phyloP scores from a whole-genome alignment of 768 basidiomycete genomes.

The Leccinum rimulosum region DNA sequence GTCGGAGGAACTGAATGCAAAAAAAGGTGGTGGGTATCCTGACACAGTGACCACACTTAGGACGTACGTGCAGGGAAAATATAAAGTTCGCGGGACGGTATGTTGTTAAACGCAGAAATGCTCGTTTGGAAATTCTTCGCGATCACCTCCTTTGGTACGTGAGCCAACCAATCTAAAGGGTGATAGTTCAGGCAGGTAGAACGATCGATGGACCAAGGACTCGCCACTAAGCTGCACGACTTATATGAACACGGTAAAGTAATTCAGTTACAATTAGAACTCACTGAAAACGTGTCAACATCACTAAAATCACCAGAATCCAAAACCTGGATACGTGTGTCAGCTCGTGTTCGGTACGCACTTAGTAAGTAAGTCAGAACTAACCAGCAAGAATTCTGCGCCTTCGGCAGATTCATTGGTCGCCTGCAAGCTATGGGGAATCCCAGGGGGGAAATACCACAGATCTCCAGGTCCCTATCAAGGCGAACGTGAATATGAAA shows the following conservation, averaged over 20 bases:
- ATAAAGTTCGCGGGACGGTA: slow-evolving; percentile 51
- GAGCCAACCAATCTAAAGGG: slow-evolving; percentile 54
- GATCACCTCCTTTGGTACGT: slow-evolving; percentile 50
- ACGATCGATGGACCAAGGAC: slow-evolving; percentile 22
- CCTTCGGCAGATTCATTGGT: slow-evolving; percentile 41
- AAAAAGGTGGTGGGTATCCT: not conserved
- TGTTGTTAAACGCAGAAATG: slow-evolving; percentile 47
- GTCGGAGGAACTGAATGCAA: slow-evolving; percentile 35
- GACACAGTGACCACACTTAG: not conserved
- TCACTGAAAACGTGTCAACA: slow-evolving; percentile 47
- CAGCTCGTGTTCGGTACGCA: not conserved
- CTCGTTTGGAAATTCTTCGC: slow-evolving; percentile 57
- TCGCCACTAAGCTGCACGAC: slow-evolving; percentile 11
- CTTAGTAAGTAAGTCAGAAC: not conserved
- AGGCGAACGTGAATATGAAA: slow-evolving; percentile 17
- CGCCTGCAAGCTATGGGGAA: slow-evolving; percentile 53
- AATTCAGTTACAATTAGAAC: not conserved
- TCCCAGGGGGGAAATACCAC: slow-evolving; percentile 56
- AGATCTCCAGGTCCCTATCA: slow-evolving; percentile 40
- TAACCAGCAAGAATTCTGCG: slow-evolving; percentile 48
- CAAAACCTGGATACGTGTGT: slow-evolving; percentile 22
- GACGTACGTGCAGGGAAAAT: slow-evolving; percentile 42
- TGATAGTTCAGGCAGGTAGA: not conserved
- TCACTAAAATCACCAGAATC: slow-evolving; percentile 45
- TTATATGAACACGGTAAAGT: not conserved